Percentiles rank a stretch among this genome's conserved stretches.
Evolutionary conservation across 768 basidiomycete species (phyloP).

Genomic region (Exsudoporus frostii): DNA sequence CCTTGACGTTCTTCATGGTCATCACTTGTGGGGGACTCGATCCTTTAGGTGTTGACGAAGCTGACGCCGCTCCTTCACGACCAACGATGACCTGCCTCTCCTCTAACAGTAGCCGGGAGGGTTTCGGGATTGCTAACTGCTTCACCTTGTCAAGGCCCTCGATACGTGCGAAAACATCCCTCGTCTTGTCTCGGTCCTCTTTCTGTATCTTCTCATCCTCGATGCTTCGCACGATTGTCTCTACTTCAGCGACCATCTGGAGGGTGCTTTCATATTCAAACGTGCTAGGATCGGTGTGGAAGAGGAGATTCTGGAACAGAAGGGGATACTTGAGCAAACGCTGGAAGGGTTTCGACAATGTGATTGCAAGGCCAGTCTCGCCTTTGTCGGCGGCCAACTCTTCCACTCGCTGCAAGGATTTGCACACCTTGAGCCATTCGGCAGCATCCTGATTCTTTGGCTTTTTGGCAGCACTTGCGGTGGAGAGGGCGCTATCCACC

Average conservation of each 20-base stretch:
- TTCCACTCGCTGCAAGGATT: constrained; percentile 73
- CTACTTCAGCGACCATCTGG: constrained; percentile 96
- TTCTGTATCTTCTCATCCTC: constrained; percentile 98
- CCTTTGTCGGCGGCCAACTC: constrained; percentile 78
- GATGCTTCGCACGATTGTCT: constrained; percentile 92
- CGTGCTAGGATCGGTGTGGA: constrained; percentile 94
- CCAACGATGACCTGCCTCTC: constrained; percentile 58
- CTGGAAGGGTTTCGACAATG: constrained; percentile 95
- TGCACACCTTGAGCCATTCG: constrained; percentile 77
- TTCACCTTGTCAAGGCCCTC: constrained; percentile 94
- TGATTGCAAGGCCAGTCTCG: constrained; percentile 93
- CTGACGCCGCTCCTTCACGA: constrained; percentile 21
- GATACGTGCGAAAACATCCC: constrained; percentile 93
- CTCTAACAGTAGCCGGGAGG: constrained; percentile 81
- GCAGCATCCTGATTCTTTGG: constrained; percentile 79
- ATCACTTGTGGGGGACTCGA: constrained; percentile 36
- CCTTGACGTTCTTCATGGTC: constrained; percentile 57
- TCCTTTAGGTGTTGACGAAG: constrained; percentile 20
- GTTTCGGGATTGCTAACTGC: constrained; percentile 88
- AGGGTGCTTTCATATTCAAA: constrained; percentile 96
- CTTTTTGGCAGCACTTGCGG: constrained; percentile 61
- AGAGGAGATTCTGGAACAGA: constrained; percentile 95
- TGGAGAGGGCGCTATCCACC: constrained; percentile 74
- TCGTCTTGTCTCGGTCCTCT: constrained; percentile 92
- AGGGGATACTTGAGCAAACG: constrained; percentile 95